Base-by-base conservation (phyloP, 805 yeast genomes). In the Schwanniomyces polymorphus region DNA sequence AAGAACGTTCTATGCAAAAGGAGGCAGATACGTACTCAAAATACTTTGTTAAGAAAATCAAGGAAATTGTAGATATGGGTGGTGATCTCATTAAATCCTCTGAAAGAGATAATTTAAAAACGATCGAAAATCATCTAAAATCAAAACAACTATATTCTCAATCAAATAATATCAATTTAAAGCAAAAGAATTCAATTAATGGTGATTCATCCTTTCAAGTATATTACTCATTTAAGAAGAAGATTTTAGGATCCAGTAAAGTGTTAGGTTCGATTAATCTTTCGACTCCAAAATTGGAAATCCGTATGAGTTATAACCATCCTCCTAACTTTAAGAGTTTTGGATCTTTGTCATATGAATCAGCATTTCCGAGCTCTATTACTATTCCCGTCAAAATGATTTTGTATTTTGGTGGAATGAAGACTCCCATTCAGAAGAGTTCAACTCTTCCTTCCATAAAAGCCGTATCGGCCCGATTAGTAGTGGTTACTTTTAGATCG, bases 301-400 rank as follows among this genome's bases (percentile, higher is more conserved):
- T 57, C 42, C 21, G 33, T 7, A 27, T 59, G 14, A 50, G 45
- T 18, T 68, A 68, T 45, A 52, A 59, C 7, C 60, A 65, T 7
- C 67, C 70, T 2, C 26, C 40, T 3, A 51, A 57, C 37, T 61
- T 51, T 37, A 45, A 57, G 41, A 26, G 14, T 51, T 61, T 31
- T 10, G 21, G 21, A 7, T 16, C 10, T 7, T 31, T 31, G n/a
- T 31, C 35, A 9, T 31, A 31, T 21, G 17, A 18, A 11, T 8
- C 21, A 10, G 4, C 18, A 3, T 21, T 21, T 6, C 39, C 39
- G 11, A 14, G 12, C 14, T 37, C 27, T 2, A n/a, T 18, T 21
- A 54, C 52, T n/a, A 38, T 68, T 11, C 45, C 41, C 1, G 50
- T 73, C 2, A 77, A 76, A 2, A 41, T 70, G 18, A 69, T 66